These are phyloP conservation scores for Teunomyces barrocoloradensis DNA, from an alignment of 805 yeast species.

Conservation along the genomic window DNA sequence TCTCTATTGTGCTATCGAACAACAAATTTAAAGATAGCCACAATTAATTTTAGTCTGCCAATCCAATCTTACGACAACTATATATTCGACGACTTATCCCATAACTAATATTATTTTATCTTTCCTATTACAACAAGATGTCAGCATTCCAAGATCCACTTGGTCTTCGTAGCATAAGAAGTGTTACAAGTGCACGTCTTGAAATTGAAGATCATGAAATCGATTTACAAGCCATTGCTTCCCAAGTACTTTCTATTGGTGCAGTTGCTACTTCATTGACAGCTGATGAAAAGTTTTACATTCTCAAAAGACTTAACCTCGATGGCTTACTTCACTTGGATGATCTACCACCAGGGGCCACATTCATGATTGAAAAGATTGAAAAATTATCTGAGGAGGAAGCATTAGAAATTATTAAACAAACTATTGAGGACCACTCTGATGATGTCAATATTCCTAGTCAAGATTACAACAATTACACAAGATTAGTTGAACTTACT, in stretches of 20 bases:
- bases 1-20: neutral
- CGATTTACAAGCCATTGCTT: slow-evolving; percentile 13
- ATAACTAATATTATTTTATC: too few relatives aligned
- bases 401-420: slow-evolving; percentile 37
- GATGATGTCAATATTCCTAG: slow-evolving; percentile 35
- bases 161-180: slow-evolving; percentile 1
- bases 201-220: slow-evolving; percentile 12
- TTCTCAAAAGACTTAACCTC: slow-evolving; percentile 25
- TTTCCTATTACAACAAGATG: neutral
- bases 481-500: slow-evolving; percentile 13
- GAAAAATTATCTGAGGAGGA: slow-evolving; percentile 34
- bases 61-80: neutral
- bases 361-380: slow-evolving; percentile 43
- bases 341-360: slow-evolving; percentile 29
- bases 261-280: slow-evolving; percentile 25
- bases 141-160: neutral
- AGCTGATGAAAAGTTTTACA: slow-evolving; percentile 22
- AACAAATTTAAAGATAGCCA: neutral
- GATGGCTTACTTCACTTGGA: slow-evolving; percentile 25
- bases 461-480: slow-evolving; percentile 24
- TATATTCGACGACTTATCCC: neutral
- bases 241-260: slow-evolving; percentile 23
- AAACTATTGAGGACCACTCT: slow-evolving; percentile 38
- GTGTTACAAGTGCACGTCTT: slow-evolving; percentile 4
- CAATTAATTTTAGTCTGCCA: neutral